phyloP scores from a whole-genome alignment of 441 rosid genomes.

The Lepidium campestre region DNA sequence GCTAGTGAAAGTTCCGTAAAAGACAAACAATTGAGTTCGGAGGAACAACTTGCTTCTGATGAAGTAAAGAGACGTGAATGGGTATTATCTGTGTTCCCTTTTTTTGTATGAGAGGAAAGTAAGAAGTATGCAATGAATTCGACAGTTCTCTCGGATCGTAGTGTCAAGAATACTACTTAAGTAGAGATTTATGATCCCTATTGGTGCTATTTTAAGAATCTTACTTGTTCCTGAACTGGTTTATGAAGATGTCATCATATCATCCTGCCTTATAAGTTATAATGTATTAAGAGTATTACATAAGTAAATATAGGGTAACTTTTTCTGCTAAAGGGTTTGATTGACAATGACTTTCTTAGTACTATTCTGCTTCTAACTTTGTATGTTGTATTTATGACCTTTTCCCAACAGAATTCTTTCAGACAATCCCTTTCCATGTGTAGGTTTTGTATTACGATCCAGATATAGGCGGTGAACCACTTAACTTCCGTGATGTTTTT shows the following conservation, averaged over 20 bases:
- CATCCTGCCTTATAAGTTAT: not conserved
- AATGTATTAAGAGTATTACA: not conserved
- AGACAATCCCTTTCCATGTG: constrained; percentile 15
- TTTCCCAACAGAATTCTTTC: not conserved
- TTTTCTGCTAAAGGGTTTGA: not conserved
- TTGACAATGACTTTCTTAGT: not conserved
- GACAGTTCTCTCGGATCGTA: not conserved
- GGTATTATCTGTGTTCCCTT: constrained; percentile 29
- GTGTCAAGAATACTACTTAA: not conserved
- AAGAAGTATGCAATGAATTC: not conserved
- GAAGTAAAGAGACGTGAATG: constrained; percentile 53
- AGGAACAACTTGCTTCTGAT: constrained; percentile 44
- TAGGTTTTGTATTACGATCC: constrained; percentile 87
- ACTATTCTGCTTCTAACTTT: constrained; percentile 1
- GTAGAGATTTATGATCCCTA: constrained; percentile 5
- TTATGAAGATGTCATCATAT: not conserved
- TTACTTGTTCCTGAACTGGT: not conserved
- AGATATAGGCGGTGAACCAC: constrained; percentile 77
- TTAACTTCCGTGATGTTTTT: constrained; percentile 87
- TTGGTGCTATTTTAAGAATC: constrained; percentile 4
- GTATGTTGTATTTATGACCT: not conserved
- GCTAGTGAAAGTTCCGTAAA: constrained; percentile 32
- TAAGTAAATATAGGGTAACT: not conserved
- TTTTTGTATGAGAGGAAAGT: not conserved
- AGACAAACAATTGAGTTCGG: constrained; percentile 38